phyloP scores from a whole-genome alignment of 257 asterid genomes.

The Penstemon newberryi region DNA sequence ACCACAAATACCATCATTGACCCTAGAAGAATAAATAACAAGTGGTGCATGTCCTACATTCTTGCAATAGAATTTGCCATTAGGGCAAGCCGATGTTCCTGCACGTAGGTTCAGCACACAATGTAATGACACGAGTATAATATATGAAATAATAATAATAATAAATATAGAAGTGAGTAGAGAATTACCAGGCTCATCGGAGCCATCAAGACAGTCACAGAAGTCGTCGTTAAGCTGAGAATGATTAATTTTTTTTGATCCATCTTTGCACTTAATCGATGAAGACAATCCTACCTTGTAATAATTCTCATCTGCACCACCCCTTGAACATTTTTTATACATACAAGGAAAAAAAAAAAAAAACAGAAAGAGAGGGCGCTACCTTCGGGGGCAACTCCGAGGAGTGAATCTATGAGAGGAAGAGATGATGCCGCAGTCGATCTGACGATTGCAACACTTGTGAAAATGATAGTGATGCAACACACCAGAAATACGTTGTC shows the following conservation, averaged over 20 bases:
- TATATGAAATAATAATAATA: background rate
- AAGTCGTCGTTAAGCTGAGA: slow-evolving; percentile 90
- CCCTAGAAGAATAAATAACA: slow-evolving; percentile 74
- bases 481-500: slow-evolving; percentile 30
- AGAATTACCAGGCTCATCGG: slow-evolving; percentile 93
- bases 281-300: slow-evolving; percentile 49
- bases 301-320: slow-evolving; percentile 67
- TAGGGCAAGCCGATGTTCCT: slow-evolving; percentile 99
- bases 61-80: slow-evolving; percentile 79
- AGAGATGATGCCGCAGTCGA: slow-evolving; percentile 45
- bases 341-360: background rate
- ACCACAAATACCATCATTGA: slow-evolving; percentile 97
- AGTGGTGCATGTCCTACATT: slow-evolving; percentile 80
- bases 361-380: slow-evolving; percentile 5
- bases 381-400: slow-evolving; percentile 81
- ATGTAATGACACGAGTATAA: background rate
- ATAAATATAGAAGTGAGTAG: background rate
- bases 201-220: slow-evolving; percentile 94
- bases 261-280: slow-evolving; percentile 79
- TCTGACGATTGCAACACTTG: slow-evolving; percentile 36
- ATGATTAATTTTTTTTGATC: slow-evolving; percentile 60
- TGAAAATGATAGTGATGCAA: slow-evolving; percentile 24
- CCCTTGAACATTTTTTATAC: background rate
- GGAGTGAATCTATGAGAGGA: slow-evolving; percentile 32
- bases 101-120: slow-evolving; percentile 33